Evolutionary conservation across 805 yeast genomes (phyloP).

Genomic region (Metschnikowia hibisci): DNA sequence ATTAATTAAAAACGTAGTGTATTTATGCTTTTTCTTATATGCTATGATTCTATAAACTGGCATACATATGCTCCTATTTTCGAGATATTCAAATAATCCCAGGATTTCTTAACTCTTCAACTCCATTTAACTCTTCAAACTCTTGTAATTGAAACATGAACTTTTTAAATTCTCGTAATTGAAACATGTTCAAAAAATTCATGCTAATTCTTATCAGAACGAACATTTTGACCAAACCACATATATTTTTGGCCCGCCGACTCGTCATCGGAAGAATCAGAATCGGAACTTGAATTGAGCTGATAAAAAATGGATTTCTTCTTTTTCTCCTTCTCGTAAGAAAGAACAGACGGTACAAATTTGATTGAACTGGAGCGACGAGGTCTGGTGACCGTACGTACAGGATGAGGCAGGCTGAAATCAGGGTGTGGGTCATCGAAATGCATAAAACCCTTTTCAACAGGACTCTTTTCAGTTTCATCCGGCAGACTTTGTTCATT

Average conservation of each 20-base stretch:
- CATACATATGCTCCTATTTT: too few relatives aligned
- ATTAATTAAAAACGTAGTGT: too few relatives aligned
- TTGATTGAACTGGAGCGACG: constrained; percentile 28
- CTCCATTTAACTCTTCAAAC: too few relatives aligned
- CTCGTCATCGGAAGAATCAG: constrained; percentile 14
- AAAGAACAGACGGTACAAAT: constrained; percentile 26
- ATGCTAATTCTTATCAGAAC: not conserved
- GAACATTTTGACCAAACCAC: constrained; percentile 40
- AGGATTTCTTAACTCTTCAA: too few relatives aligned
- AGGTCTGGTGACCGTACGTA: constrained; percentile 2
- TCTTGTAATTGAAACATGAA: too few relatives aligned
- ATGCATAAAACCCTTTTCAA: constrained; percentile 20
- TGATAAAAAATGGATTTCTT: constrained; percentile 30
- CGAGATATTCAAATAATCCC: too few relatives aligned
- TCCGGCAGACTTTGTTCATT: constrained; percentile 14
- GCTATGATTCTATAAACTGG: too few relatives aligned
- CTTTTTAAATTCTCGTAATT: too few relatives aligned
- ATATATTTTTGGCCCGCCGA: constrained; percentile 20
- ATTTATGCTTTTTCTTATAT: too few relatives aligned
- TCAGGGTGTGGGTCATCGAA: constrained; percentile 4
- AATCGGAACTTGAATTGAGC: constrained; percentile 19
- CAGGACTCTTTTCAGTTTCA: constrained; percentile 10
- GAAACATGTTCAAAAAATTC: too few relatives aligned
- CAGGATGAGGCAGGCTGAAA: not conserved
- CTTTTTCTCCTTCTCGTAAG: constrained; percentile 9